phyloP scores from a whole-genome alignment of 2,329 filamentous ascomycete genomes.

The Trichoderma oligosporum region DNA sequence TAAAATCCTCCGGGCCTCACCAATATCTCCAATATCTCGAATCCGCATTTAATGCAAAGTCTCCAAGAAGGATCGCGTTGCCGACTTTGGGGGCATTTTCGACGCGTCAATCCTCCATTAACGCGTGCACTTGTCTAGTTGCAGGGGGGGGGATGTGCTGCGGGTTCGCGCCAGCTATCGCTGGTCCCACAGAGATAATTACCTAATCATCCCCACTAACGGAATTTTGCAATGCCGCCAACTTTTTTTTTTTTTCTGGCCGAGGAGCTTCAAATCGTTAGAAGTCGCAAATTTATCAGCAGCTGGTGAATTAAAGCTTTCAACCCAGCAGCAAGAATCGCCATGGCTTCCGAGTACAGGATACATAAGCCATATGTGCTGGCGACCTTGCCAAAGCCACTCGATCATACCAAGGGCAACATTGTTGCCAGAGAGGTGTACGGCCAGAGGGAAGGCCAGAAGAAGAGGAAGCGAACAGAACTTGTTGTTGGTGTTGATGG shows the following conservation, averaged over 20 bases:
- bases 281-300: constrained; percentile 8
- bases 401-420: constrained; percentile 48
- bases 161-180: constrained; percentile 7
- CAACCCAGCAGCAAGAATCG: constrained; percentile 16
- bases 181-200: constrained; percentile 23
- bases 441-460: constrained; percentile 54
- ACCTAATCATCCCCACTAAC: constrained; percentile 29
- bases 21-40: background rate
- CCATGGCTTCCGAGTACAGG: constrained; percentile 57
- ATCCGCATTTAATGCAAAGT: background rate
- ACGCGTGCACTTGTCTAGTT: constrained; percentile 14
- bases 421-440: constrained; percentile 60
- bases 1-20: background rate
- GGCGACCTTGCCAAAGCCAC: constrained; percentile 55
- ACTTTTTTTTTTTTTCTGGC: constrained; percentile 39
- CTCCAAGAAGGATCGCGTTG: background rate
- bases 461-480: constrained; percentile 61
- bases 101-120: constrained; percentile 19
- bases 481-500: constrained; percentile 62
- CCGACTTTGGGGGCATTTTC: background rate
- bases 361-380: constrained; percentile 63
- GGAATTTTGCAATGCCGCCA: constrained; percentile 35
- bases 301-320: background rate
- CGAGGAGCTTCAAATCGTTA: constrained; percentile 27
- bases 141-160: constrained; percentile 16